Percentiles rank a stretch among this genome's conserved stretches.
Evolutionary conservation across 108 stramenopile species (phyloP).

Genomic region (Skeletonema marinoi): DNA sequence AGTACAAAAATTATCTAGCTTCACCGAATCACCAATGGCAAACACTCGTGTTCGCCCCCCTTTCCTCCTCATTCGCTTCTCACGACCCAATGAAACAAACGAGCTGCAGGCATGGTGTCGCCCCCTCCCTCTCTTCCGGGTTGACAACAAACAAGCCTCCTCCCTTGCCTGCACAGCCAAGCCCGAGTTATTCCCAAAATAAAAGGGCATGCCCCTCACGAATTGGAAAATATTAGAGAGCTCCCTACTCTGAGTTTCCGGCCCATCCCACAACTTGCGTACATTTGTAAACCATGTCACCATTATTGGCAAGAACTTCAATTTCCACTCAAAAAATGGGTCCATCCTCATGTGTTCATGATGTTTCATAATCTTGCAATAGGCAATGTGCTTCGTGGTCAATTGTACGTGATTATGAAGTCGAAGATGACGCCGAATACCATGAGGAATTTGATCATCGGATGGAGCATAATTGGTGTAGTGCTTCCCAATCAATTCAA

Average conservation of each 20-base stretch:
- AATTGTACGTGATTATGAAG: not conserved
- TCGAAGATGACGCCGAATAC: not conserved
- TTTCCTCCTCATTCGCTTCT: not conserved
- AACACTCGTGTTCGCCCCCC: not conserved
- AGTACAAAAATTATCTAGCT: not conserved
- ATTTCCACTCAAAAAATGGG: not conserved
- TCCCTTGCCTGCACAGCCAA: not conserved
- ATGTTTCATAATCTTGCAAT: not conserved
- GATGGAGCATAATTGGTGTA: not conserved
- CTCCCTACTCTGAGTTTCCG: not conserved
- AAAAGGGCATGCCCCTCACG: constrained; percentile 1
- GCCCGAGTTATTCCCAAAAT: not conserved
- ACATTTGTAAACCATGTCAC: not conserved
- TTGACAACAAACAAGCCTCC: not conserved
- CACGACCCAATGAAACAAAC: not conserved
- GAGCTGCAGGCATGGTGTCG: not conserved
- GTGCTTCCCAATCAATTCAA: constrained; percentile 1
- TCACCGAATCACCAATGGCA: not conserved
- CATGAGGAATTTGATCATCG: not conserved
- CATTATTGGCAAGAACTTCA: not conserved
- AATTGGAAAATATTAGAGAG: not conserved
- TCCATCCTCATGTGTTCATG: not conserved
- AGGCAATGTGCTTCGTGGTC: not conserved
- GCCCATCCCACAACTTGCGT: not conserved
- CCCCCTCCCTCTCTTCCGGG: not conserved